A percentile compares a stretch with the other conserved stretches of the same genome.
phyloP scores from a whole-genome alignment of 306 rosid genomes.

The Fragaria ananassa region DNA sequence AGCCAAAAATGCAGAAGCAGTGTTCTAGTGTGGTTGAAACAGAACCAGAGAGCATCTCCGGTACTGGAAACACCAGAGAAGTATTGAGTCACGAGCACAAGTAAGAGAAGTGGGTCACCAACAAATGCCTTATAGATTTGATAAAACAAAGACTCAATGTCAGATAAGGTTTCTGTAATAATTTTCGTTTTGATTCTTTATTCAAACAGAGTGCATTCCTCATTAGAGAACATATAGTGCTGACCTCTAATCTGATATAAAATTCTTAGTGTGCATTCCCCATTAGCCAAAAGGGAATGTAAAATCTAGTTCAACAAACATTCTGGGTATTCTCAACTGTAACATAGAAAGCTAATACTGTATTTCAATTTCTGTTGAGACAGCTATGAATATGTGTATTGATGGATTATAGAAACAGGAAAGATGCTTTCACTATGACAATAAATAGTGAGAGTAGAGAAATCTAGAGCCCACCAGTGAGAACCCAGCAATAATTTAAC shows the following conservation, averaged over 20 bases:
- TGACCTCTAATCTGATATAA: background rate
- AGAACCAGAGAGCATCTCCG: background rate
- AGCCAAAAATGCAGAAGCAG: conserved; percentile 10
- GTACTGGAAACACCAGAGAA: background rate
- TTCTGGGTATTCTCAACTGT: conserved; percentile 14
- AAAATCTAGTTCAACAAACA: conserved; percentile 19
- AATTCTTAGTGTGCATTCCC: background rate
- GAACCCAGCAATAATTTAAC: background rate
- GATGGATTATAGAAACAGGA: background rate
- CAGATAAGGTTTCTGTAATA: background rate
- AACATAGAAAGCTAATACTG: background rate
- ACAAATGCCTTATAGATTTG: background rate
- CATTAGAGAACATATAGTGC: background rate
- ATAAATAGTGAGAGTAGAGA: background rate
- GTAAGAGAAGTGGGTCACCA: conserved; percentile 18
- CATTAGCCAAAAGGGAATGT: background rate
- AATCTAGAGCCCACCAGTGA: background rate
- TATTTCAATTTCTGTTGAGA: conserved; percentile 4
- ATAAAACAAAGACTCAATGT: background rate
- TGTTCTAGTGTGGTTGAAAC: background rate
- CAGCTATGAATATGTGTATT: background rate
- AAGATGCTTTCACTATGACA: background rate
- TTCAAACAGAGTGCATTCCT: background rate
- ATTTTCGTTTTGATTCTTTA: background rate
- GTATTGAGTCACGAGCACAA: conserved; percentile 17